Conservation (phyloP, 495 filamentous ascomycete genomes). For the Peziza echinospora region DNA sequence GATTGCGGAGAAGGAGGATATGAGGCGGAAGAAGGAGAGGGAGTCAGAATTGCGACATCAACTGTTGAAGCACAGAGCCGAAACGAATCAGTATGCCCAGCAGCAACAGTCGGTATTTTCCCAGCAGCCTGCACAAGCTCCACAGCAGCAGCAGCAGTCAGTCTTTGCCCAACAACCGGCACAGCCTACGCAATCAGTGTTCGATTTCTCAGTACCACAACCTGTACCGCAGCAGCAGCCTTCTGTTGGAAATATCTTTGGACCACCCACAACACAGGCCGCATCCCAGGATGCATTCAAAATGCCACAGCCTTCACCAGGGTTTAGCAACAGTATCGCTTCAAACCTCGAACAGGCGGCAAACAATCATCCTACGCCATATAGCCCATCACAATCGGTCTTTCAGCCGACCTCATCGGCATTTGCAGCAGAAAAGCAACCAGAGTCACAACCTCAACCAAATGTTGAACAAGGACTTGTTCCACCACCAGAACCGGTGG, state of each 20-base stretch:
- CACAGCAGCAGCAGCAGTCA: neutral
- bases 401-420: too few species aligned
- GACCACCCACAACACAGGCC: too few species aligned
- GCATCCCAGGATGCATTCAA: too few species aligned
- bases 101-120: too few species aligned
- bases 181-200: neutral
- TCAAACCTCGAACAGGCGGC: neutral
- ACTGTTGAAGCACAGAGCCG: neutral
- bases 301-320: neutral
- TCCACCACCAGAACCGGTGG: too few species aligned
- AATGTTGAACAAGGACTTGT: too few species aligned
- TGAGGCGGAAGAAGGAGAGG: neutral
- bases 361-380: too few species aligned
- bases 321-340: neutral
- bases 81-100: too few species aligned
- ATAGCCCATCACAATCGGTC: too few species aligned
- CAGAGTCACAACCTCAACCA: too few species aligned
- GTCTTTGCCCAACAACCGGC: neutral
- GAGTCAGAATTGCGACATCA: neutral
- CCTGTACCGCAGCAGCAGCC: neutral
- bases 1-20: neutral
- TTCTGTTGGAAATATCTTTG: neutral
- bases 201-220: neutral
- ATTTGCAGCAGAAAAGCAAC: too few species aligned
- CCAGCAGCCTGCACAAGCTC: neutral